Evolutionary conservation across 805 yeast genomes (phyloP).

Genomic region (Zygosaccharomyces lentus): DNA sequence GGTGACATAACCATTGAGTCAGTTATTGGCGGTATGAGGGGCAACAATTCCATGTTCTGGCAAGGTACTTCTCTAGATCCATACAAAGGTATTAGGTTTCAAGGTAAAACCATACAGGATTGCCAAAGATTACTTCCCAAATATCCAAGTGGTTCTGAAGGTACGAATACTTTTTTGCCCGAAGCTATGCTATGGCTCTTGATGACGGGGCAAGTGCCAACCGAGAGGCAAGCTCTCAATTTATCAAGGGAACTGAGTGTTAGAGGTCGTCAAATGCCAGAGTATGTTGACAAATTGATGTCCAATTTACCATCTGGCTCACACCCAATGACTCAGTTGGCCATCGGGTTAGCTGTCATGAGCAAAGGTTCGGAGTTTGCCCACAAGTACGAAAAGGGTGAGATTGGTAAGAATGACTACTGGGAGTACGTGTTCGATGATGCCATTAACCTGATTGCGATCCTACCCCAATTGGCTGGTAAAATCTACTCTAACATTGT

Average conservation of each 20-base stretch:
- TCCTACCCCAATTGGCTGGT: constrained; percentile 71
- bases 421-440: constrained; percentile 78
- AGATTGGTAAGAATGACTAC: constrained; percentile 58
- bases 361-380: constrained; percentile 70
- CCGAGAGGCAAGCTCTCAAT: constrained; percentile 52
- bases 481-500: constrained; percentile 64
- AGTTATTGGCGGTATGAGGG: constrained; percentile 73
- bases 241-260: constrained; percentile 60
- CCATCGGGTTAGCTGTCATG: constrained; percentile 70
- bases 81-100: constrained; percentile 70
- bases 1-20: constrained; percentile 45
- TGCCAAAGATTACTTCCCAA: constrained; percentile 61
- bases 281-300: constrained; percentile 54
- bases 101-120: constrained; percentile 70
- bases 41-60: constrained; percentile 71
- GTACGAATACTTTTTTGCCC: constrained; percentile 62
- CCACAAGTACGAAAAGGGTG: constrained; percentile 64
- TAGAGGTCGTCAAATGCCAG: constrained; percentile 56
- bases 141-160: constrained; percentile 33
- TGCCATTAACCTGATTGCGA: constrained; percentile 62
- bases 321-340: constrained; percentile 82
- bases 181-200: constrained; percentile 76
- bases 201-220: constrained; percentile 69
- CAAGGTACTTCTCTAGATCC: constrained; percentile 77
- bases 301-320: constrained; percentile 61